Evolutionary conservation across 768 basidiomycete genomes (phyloP).

Genomic region (Thelephora aurantiotincta): DNA sequence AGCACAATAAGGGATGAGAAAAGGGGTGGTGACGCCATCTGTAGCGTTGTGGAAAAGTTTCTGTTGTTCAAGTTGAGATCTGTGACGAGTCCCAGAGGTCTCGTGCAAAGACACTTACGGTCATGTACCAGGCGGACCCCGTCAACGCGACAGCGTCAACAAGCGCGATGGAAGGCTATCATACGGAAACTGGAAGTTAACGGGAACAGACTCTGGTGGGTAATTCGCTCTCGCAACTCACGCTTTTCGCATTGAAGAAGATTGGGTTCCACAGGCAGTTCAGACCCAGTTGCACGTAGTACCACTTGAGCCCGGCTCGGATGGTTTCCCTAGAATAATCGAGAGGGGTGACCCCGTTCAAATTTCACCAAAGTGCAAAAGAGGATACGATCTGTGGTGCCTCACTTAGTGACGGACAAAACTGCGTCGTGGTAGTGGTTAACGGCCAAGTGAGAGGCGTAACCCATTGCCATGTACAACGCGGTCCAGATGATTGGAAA

Average conservation of each 20-base stretch:
- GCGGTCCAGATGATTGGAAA: constrained; percentile 49
- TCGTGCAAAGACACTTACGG: constrained; percentile 22
- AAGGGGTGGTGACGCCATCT: constrained; percentile 33
- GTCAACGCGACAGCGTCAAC: constrained; percentile 39
- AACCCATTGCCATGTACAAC: constrained; percentile 41
- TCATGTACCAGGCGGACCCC: constrained; percentile 43
- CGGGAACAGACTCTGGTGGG: too few relatives aligned
- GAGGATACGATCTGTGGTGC: too few relatives aligned
- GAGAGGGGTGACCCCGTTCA: too few relatives aligned
- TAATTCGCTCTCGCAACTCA: constrained; percentile 8
- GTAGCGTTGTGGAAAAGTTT: constrained; percentile 35
- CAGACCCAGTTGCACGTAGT: constrained; percentile 45
- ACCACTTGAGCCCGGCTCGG: constrained; percentile 38
- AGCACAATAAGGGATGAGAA: constrained; percentile 49
- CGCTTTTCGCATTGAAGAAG: constrained; percentile 41
- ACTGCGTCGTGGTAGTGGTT: constrained; percentile 33
- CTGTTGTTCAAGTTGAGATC: constrained; percentile 15
- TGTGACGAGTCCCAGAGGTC: neutral
- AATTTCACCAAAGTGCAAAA: too few relatives aligned
- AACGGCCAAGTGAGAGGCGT: constrained; percentile 48
- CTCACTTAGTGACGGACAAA: constrained; percentile 16
- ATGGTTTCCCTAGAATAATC: constrained; percentile 20
- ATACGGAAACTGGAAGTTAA: too few relatives aligned
- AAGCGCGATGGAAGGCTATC: constrained; percentile 42
- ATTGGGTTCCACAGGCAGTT: constrained; percentile 52